A percentile compares a stretch with the other conserved stretches of the same genome.
phyloP scores from a whole-genome alignment of 1,284 basidiomycete genomes.

The Leccinum subspadiceum region DNA sequence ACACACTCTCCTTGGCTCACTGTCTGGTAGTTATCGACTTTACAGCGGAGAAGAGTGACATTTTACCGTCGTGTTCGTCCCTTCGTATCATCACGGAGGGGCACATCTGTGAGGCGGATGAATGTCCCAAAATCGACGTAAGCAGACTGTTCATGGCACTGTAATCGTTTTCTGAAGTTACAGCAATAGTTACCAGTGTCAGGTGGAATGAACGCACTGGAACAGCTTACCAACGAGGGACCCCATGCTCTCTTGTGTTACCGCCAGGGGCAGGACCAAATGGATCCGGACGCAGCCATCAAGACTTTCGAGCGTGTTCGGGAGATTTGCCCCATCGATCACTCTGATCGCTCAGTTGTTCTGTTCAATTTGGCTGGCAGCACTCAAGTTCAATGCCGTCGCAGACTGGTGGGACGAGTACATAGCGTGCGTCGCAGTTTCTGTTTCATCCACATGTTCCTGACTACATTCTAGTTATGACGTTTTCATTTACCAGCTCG shows the following conservation, averaged over 20 bases:
- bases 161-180: background rate
- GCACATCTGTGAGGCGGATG: background rate
- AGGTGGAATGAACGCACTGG: background rate
- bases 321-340: too few species aligned
- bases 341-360: too few species aligned
- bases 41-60: background rate
- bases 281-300: background rate
- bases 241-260: background rate
- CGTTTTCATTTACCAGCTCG: too few species aligned
- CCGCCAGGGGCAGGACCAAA: background rate
- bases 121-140: background rate
- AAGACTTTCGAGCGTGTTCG: too few species aligned
- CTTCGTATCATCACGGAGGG: background rate
- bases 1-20: background rate
- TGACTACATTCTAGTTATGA: too few species aligned
- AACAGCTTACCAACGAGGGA: background rate
- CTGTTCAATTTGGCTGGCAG: constrained; percentile 21
- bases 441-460: too few species aligned
- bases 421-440: constrained; percentile 58
- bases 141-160: background rate
- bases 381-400: constrained; percentile 91
- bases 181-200: background rate
- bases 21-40: background rate
- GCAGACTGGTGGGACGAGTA: constrained; percentile 96
- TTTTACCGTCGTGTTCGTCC: background rate